Conservation (phyloP, 352 stramenopile genomes). For the Globisporangium spiculum region DNA sequence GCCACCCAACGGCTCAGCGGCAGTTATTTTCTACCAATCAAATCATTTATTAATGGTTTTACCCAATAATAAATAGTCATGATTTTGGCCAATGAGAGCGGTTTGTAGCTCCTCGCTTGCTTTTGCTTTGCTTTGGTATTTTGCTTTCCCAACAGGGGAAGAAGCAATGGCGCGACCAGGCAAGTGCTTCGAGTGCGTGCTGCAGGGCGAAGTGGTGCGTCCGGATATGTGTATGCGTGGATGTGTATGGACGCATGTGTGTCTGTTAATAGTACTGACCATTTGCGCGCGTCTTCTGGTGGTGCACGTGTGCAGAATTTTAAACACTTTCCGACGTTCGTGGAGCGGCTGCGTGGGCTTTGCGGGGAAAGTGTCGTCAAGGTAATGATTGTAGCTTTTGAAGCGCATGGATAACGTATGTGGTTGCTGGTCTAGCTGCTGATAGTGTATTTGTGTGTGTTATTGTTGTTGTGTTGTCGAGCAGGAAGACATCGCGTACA, state of each 20-base stretch:
- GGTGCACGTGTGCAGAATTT: conserved; percentile 46
- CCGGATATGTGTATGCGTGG: background rate
- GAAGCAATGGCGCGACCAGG: conserved; percentile 52
- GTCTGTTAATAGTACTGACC: background rate
- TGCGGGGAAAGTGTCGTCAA: conserved; percentile 83
- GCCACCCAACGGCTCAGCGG: conserved; percentile 4
- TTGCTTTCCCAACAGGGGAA: background rate
- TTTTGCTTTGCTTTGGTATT: background rate
- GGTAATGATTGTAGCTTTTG: conserved; percentile 23
- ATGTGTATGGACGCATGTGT: background rate
- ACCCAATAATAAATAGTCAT: conserved; percentile 20
- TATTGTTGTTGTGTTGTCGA: background rate
- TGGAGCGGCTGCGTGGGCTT: conserved; percentile 71
- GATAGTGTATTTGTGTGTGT: background rate
- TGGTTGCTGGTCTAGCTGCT: background rate
- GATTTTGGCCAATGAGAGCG: conserved; percentile 29
- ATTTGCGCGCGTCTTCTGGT: background rate
- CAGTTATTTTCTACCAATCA: conserved; percentile 22
- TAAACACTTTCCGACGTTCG: conserved; percentile 79
- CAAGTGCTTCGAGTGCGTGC: conserved; percentile 82
- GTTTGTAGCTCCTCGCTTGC: background rate
- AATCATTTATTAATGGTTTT: background rate
- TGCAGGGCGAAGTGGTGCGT: conserved; percentile 81
- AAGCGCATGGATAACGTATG: background rate
- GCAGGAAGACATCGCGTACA: conserved; percentile 84